phyloP scores from a whole-genome alignment of 345 rosid species.

The Trapa incisa region DNA sequence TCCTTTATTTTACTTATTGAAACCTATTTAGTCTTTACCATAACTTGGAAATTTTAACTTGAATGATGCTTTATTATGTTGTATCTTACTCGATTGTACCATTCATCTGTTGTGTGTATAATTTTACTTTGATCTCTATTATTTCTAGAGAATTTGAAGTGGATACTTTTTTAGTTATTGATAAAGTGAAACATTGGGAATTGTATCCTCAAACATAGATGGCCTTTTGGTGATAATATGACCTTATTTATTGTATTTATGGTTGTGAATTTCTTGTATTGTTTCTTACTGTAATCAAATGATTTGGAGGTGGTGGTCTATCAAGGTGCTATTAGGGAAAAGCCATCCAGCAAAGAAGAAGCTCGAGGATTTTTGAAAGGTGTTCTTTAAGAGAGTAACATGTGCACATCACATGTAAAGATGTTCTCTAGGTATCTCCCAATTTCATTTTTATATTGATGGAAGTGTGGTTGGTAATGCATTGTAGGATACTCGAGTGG shows the following conservation, averaged over 20 bases:
- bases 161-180: neutral
- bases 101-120: neutral
- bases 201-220: constrained; percentile 30
- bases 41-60: neutral
- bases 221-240: constrained; percentile 18
- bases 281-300: constrained; percentile 25
- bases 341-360: constrained; percentile 65
- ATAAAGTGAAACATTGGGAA: neutral
- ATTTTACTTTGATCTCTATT: neutral
- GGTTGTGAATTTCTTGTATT: neutral
- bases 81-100: neutral
- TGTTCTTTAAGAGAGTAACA: constrained; percentile 13
- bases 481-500: constrained; percentile 61
- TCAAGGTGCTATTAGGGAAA: constrained; percentile 70
- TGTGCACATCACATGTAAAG: neutral
- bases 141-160: neutral
- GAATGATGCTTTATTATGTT: neutral
- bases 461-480: neutral
- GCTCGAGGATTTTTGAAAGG: constrained; percentile 67
- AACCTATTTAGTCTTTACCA: neutral
- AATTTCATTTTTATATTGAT: constrained; percentile 1
- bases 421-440: constrained; percentile 2
- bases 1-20: neutral
- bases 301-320: constrained; percentile 72
- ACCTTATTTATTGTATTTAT: neutral